Base-by-base conservation (phyloP, 2,329 filamentous ascomycete genomes). In the Aspergillus cejpii region DNA sequence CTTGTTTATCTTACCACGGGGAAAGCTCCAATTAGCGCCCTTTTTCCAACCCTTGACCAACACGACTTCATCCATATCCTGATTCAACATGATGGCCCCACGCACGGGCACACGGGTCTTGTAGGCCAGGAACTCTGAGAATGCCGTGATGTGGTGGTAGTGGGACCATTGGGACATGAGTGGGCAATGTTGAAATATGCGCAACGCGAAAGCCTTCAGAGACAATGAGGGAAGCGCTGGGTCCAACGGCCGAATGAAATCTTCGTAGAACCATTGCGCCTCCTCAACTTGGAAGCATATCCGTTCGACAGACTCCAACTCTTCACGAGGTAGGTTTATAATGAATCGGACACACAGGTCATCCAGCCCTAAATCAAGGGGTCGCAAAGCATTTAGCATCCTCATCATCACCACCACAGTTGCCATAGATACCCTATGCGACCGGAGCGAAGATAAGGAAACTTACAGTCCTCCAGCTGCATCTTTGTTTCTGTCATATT, bases 211-310 rank as follows among this genome's bases (percentile, higher is more conserved):
- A 41, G 77, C 82, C 55, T 87, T 83, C 26, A 98, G 77, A 37
- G 83, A 81, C 75, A 97, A 84, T 44, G 85, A 89, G 3, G 92
- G 92, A 8, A 98, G 77, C 29, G 78, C 78, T 41, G 89, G 84
- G 67, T 96, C 86, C 52, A 92, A 75, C 29, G 91, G 90, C 38
- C 92, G 87, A 65, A 98, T 88, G 65, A 98, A 98, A 70, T 98
- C 92, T 75, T 98, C 92, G 79, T 98, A 98, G 71, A 94, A 98
- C 92, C 92, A 98, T 81, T 98, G 94, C 59, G 92, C 92, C 71
- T 98, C 94, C 70, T 98, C 92, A 57, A 98, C 86, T 71, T 97
- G 90, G 67, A 98, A 98, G 71, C 91, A 97, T 70, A 98, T 92
- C 63, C 92, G 85, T 64, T 89, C 87, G 46, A 95, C 86, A 2